phyloP scores from a whole-genome alignment of 257 asterid genomes.

The Solanum paucissectum region DNA sequence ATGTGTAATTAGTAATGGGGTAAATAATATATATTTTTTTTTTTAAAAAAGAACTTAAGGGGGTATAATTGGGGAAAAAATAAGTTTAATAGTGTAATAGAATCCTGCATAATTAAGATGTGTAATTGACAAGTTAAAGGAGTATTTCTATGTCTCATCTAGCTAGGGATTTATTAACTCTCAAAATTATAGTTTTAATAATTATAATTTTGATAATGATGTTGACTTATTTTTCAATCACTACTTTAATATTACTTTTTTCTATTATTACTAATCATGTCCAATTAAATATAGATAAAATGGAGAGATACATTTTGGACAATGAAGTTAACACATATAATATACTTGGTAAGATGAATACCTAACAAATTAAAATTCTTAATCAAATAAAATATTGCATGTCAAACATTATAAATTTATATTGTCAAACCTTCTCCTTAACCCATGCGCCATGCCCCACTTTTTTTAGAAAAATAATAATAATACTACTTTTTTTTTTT shows the following conservation, averaged over 20 bases:
- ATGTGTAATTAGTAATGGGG: not conserved
- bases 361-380: not conserved
- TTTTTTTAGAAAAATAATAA: no score
- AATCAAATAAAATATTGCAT: not conserved
- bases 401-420: not conserved
- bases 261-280: not conserved
- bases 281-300: not conserved
- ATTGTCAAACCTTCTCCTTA: not conserved
- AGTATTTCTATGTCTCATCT: not conserved
- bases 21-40: no score
- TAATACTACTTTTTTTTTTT: not conserved
- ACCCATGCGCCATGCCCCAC: not conserved
- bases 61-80: fast-evolving
- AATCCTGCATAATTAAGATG: not conserved
- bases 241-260: no score
- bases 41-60: no score
- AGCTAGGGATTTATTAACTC: not conserved
- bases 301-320: not conserved
- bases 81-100: no score
- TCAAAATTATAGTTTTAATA: not conserved
- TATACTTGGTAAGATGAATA: not conserved
- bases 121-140: not conserved
- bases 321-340: not conserved
- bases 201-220: not conserved
- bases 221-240: not conserved